phyloP scores from a whole-genome alignment of 208 protist species.

The Leishmania arabica region DNA sequence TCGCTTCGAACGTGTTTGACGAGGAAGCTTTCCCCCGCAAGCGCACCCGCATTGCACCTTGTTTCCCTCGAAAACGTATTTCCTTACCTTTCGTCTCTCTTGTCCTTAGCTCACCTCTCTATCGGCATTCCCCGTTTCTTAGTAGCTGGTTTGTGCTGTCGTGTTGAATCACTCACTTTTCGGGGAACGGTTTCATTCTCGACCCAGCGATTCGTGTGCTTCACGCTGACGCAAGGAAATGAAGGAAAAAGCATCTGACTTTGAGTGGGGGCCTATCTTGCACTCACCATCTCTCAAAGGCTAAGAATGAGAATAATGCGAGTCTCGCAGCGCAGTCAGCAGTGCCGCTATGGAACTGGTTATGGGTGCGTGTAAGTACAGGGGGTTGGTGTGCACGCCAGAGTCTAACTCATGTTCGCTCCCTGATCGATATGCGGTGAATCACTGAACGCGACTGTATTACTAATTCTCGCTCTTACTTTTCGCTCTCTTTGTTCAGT shows the following conservation, averaged over 20 bases:
- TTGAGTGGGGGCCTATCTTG: neutral
- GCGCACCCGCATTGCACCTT: neutral
- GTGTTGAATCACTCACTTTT: neutral
- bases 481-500: neutral
- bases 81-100: slow-evolving; percentile 9
- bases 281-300: neutral
- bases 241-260: neutral
- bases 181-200: neutral
- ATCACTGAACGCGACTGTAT: neutral
- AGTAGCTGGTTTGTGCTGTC: slow-evolving; percentile 3
- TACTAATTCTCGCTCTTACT: neutral
- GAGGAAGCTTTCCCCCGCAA: neutral
- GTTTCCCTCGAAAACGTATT: slow-evolving; percentile 4
- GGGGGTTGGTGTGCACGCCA: neutral
- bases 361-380: neutral
- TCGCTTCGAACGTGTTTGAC: neutral
- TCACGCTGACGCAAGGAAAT: neutral
- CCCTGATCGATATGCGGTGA: neutral
- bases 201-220: neutral
- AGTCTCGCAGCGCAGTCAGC: neutral
- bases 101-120: slow-evolving; percentile 3
- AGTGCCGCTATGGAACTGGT: neutral
- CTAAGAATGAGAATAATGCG: neutral
- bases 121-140: slow-evolving; percentile 16
- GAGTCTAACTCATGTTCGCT: neutral